These are phyloP conservation scores for Neostapfia colusana DNA, from an alignment of 176 grass and related monocot genomes.

Conservation along the genomic window DNA sequence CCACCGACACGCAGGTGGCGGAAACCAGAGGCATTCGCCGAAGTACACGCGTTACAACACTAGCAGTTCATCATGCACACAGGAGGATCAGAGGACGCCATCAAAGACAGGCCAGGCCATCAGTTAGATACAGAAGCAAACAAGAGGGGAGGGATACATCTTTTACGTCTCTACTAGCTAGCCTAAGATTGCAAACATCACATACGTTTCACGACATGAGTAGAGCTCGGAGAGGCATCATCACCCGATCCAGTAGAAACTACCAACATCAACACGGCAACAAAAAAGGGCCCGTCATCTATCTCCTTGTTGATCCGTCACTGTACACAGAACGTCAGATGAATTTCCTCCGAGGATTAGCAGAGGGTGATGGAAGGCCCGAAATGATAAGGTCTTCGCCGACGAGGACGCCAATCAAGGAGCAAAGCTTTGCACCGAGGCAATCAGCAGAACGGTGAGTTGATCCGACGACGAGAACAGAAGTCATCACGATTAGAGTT, in stretches of 20 bases:
- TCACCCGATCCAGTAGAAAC: constrained; percentile 26
- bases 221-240: not conserved
- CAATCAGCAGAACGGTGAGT: constrained; percentile 17
- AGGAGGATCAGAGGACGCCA: constrained; percentile 19
- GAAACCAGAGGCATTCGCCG: constrained; percentile 3
- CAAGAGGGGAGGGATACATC: constrained; percentile 4
- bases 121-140: constrained; percentile 11
- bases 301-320: constrained; percentile 27
- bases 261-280: constrained; percentile 33
- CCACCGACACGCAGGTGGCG: constrained; percentile 46
- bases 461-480: constrained; percentile 27
- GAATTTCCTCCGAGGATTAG: constrained; percentile 15
- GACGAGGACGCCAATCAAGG: constrained; percentile 28
- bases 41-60: constrained; percentile 44
- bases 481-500: constrained; percentile 30
- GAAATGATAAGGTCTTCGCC: constrained; percentile 48
- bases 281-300: constrained; percentile 3
- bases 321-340: constrained; percentile 52
- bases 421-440: not conserved
- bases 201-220: constrained; percentile 44
- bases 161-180: constrained; percentile 41
- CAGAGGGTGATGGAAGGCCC: constrained; percentile 36
- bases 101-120: constrained; percentile 7
- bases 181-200: constrained; percentile 38
- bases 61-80: constrained; percentile 13